Evolutionary conservation across 305 asterid genomes (phyloP), one percentile per base, ranked within the genome.

Genomic region (Vinca major): DNA sequence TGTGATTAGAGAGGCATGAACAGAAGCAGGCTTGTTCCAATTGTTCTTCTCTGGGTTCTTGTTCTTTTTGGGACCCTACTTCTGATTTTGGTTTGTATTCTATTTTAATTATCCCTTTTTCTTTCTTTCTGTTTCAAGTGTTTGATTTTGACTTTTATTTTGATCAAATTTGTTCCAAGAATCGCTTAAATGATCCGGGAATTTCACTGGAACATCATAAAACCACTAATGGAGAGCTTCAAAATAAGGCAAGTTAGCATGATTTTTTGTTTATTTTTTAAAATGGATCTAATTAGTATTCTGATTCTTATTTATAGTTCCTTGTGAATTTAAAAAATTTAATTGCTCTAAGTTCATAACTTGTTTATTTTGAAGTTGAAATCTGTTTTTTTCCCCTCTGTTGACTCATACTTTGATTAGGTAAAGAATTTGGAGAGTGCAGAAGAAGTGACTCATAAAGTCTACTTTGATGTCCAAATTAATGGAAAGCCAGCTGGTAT

Each of bases 401-500:
- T n/a, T 50, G 14, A 48, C 49, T 69, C 43, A 53, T 55, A 14
- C 65, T 64, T n/a, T 48, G 37, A 76, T 58, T 80, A 84, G 96
- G 85, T 45, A 58, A 86, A 73, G 66, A 57, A 68, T 48, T 69
- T 50, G 73, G 82, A 72, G 71, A 84, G 79, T 76, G 68, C 54
- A 56, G 91, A 83, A 73, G 82, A 74, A 70, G 87, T 91, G n/a
- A 91, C 96, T 2, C 82, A 78, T 69, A 91, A 79, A 80, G 96
- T 91, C 50, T 91, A 71, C 84, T 91, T 91, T 66, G 97, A 89
- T 76, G 65, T 91, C 67, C 84, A 91, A 62, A 89, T 91, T 69
- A 56, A 82, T 72, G 96, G 91, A 44, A 89, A 80, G 40, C 83
- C 76, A 57, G 69, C 74, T 48, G 97, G 97, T 87, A 81, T 4